Evolutionary conservation across 352 stramenopile species (phyloP).

Genomic region (Chrysophaeum taylorii): DNA sequence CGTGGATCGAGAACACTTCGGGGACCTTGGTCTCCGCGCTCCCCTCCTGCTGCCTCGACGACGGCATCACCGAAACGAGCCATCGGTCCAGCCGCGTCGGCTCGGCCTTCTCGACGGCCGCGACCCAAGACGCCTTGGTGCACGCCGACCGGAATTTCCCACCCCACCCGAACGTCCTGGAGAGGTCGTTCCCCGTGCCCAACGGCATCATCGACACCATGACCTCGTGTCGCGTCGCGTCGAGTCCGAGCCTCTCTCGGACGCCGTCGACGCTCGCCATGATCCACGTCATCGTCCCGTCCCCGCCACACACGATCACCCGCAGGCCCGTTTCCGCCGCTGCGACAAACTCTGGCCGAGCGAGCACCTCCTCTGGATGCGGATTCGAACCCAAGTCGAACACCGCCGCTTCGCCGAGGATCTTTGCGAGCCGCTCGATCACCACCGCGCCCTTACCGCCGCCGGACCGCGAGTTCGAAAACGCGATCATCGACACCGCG

Average conservation of each 20-base stretch:
- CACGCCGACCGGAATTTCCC: conserved; percentile 38
- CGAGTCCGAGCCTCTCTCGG: conserved; percentile 22
- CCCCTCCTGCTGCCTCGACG: background rate
- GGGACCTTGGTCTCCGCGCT: conserved; percentile 14
- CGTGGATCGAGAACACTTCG: conserved; percentile 15
- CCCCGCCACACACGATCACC: conserved; percentile 38
- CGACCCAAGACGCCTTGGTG: conserved; percentile 28
- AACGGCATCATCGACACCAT: conserved; percentile 71
- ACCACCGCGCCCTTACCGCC: conserved; percentile 27
- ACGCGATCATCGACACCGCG: conserved; percentile 36
- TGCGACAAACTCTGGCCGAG: background rate
- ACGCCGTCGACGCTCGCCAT: conserved; percentile 35
- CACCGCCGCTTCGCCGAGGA: conserved; percentile 13
- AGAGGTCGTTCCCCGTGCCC: conserved; percentile 73
- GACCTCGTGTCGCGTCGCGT: too few relatives aligned
- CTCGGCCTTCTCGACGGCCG: conserved; percentile 21
- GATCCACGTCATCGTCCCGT: conserved; percentile 41
- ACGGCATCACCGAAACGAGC: conserved; percentile 5
- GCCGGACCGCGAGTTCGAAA: conserved; percentile 35
- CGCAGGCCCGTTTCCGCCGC: conserved; percentile 29
- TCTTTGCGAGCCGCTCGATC: background rate
- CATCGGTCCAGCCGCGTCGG: conserved; percentile 31
- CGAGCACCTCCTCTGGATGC: conserved; percentile 30
- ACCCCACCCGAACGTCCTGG: conserved; percentile 69
- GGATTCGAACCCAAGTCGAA: conserved; percentile 35